These are phyloP conservation scores for Neoboletus magnificus DNA, from an alignment of 768 basidiomycete species.

Conservation along the genomic window DNA sequence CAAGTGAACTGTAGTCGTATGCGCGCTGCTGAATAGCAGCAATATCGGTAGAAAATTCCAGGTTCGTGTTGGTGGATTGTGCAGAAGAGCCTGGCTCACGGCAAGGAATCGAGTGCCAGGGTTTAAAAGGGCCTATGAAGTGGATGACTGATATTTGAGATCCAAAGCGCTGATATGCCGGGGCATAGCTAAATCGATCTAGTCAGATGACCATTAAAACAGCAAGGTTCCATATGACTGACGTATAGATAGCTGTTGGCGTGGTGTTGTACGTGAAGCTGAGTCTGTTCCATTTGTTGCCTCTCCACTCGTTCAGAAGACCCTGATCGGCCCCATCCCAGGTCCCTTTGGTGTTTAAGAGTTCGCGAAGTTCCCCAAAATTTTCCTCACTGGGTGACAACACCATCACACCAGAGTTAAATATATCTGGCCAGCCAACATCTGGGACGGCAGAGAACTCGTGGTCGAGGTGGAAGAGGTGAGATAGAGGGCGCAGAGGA, in stretches of 20 bases:
- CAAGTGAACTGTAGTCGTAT: conserved; percentile 76
- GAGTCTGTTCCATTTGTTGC: conserved; percentile 83
- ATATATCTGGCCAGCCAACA: conserved; percentile 99
- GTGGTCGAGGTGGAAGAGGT: conserved; percentile 80
- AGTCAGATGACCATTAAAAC: conserved; percentile 27
- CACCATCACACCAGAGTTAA: conserved; percentile 96
- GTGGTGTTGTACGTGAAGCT: conserved; percentile 99
- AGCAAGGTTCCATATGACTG: conserved; percentile 36
- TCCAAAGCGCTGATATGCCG: conserved; percentile 93
- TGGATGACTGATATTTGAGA: conserved; percentile 83
- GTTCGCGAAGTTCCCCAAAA: conserved; percentile 66
- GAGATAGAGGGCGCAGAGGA: conserved; percentile 82
- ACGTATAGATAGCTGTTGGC: conserved; percentile 96
- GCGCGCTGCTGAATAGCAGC: conserved; percentile 37
- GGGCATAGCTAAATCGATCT: conserved; percentile 70
- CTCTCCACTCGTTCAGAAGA: conserved; percentile 92
- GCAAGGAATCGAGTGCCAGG: conserved; percentile 77
- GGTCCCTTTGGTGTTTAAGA: conserved; percentile 76
- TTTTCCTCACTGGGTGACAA: conserved; percentile 78
- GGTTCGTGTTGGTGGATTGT: conserved; percentile 31
- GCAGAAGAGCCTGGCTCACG: conserved; percentile 55
- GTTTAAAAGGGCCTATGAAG: conserved; percentile 95
- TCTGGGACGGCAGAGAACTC: conserved; percentile 94
- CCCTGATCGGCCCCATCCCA: conserved; percentile 99
- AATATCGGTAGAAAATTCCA: conserved; percentile 20